phyloP scores from a whole-genome alignment of 805 yeast genomes.

The Wickerhamomyces rabaulensis region DNA sequence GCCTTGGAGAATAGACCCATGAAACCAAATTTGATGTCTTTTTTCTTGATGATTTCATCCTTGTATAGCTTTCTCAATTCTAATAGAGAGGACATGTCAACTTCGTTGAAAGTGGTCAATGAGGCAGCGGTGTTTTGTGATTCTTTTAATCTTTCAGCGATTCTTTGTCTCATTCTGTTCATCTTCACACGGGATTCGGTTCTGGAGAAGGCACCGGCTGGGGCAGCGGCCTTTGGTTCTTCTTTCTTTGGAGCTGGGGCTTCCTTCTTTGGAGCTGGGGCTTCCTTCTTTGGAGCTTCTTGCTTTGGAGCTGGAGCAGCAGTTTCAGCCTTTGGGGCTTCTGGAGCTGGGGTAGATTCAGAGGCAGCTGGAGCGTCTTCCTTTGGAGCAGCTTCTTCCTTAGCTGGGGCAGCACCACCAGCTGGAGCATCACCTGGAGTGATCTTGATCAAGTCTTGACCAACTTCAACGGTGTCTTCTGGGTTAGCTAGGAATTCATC shows the following conservation, averaged over 20 bases:
- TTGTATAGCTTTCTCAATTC: constrained; percentile 95
- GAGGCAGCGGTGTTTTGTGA: constrained; percentile 99
- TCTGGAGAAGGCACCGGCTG: constrained; percentile 62
- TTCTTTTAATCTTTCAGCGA: constrained; percentile 98
- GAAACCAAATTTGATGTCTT: constrained; percentile 94
- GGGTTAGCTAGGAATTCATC: constrained; percentile 75
- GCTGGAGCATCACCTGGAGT: constrained; percentile 74
- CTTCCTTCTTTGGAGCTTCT: constrained; percentile 12
- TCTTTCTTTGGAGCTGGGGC: constrained; percentile 20
- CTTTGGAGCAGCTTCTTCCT: constrained; percentile 27
- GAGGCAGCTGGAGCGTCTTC: constrained; percentile 25
- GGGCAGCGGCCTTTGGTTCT: constrained; percentile 29
- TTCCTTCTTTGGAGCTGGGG: constrained; percentile 14
- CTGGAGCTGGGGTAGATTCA: constrained; percentile 35
- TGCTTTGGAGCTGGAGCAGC: constrained; percentile 22
- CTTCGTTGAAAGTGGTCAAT: constrained; percentile 95
- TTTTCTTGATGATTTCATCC: constrained; percentile 91
- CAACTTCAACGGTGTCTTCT: constrained; percentile 93
- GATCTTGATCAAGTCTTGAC: constrained; percentile 84
- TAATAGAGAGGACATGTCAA: constrained; percentile 88
- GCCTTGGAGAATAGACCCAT: constrained; percentile 99
- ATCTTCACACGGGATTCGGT: constrained; percentile 88
- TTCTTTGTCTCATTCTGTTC: constrained; percentile 99
- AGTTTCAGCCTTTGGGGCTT: constrained; percentile 21
- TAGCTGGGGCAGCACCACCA: constrained; percentile 36